Percentiles rank a stretch among this genome's conserved stretches.
These are phyloP conservation scores for Hyparrhenia diplandra DNA, from an alignment of 176 grass and related monocot species.

Conservation along the genomic window DNA sequence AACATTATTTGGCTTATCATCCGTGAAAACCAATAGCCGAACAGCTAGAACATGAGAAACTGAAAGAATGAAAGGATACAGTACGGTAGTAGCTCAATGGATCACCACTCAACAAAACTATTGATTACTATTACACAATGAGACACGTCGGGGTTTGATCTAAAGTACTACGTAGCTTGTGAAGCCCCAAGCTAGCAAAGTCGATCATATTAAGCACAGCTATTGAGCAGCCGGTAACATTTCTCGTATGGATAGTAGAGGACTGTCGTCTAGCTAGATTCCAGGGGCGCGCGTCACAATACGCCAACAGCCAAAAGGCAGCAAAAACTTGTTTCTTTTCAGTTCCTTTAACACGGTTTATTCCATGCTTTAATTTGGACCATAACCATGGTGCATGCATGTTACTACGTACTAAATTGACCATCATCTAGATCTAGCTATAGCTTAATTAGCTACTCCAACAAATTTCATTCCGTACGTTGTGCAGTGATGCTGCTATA, in stretches of 20 bases:
- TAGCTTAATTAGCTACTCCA: fast-evolving
- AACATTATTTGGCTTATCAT: too few relatives aligned
- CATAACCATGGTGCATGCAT: neutral
- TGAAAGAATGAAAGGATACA: too few relatives aligned
- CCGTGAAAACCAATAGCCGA: too few relatives aligned
- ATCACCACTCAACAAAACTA: neutral
- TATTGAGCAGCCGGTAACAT: neutral
- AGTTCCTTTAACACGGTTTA: neutral
- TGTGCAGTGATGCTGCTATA: neutral
- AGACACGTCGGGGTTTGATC: neutral
- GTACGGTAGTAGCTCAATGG: too few relatives aligned
- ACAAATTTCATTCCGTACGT: neutral
- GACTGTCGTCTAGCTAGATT: neutral
- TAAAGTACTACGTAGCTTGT: neutral
- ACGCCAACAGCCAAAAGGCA: neutral
- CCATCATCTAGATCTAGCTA: neutral
- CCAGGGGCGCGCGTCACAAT: neutral
- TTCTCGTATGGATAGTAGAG: neutral
- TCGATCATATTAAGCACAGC: neutral
- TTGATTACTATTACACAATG: neutral
- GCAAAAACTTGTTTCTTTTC: neutral
- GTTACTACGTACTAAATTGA: neutral
- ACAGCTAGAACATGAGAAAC: too few relatives aligned
- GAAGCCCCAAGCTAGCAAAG: neutral
- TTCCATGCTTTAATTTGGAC: neutral